Evolutionary conservation across 768 basidiomycete genomes (phyloP), one percentile per base, ranked within the genome.

Genomic region (Daedalea quercina): DNA sequence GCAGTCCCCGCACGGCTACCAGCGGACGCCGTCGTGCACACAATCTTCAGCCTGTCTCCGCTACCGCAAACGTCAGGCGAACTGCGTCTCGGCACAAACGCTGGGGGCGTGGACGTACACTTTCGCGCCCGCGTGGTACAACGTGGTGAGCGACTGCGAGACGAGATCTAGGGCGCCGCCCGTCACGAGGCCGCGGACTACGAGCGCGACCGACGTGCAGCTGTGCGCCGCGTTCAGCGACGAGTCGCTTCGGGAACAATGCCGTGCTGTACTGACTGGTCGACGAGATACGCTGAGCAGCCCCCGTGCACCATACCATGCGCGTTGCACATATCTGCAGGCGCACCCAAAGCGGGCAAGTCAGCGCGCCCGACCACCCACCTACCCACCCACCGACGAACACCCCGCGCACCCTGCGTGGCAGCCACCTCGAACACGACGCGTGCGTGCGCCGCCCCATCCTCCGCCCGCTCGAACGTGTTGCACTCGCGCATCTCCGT

Each of bases 111-210:
- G 17, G 11, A 51, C 50, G 8, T 23, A 51, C 50, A 43, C 22
- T 17, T 15, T 17, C 11, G 50, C 50, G 7, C 50, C 50, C 7
- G 56, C 56, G 40, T 60, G 59, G 50, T 47, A 60, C 19, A 51
- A 44, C 26, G 56, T 60, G 52, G 48, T 57, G 23, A 60, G 35
- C 1, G 56, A 51, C 20, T 60, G 59, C n/a, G 59, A 57, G 50
- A 60, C 59, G 28, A 49, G 49, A n/a, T 55, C 40, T 37, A 46
- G 41, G 17, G 55, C 47, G 41, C 56, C 55, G 2, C 20, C 40
- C 1, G 44, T 51, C 2, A 42, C 49, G 26, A 51, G 53, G 3
- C 43, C 53, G 15, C 53, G 55, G 19, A 57, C 41, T 6, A 45
- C 46, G 20, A 60, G 40, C 17, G 55, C 51, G 22, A 53, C 56